Evolutionary conservation across 441 rosid genomes (phyloP).

Genomic region (Pelargonium australe): DNA sequence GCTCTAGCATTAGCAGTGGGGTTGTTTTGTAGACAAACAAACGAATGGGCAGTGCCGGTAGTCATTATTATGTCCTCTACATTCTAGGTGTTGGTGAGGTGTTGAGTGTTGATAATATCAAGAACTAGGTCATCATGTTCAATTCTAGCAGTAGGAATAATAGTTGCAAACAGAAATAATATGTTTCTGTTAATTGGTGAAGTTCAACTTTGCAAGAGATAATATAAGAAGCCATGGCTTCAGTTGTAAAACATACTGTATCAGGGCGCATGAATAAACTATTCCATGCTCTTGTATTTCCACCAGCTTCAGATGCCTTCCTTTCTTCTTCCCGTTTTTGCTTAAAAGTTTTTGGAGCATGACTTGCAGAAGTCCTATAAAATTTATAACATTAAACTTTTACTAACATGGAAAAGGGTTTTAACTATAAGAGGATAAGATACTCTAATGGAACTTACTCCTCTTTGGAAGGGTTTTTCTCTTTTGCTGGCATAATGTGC

Average conservation of each 20-base stretch:
- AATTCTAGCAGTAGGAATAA: neutral
- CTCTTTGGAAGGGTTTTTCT: constrained; percentile 39
- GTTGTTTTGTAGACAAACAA: neutral
- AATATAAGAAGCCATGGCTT: neutral
- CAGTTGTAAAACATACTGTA: constrained; percentile 44
- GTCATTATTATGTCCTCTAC: neutral
- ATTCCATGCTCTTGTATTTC: constrained; percentile 88
- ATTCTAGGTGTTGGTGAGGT: neutral
- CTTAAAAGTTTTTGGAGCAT: constrained; percentile 60
- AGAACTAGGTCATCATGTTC: neutral
- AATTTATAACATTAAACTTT: constrained; percentile 16
- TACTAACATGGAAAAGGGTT: constrained; percentile 9
- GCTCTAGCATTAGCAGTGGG: neutral
- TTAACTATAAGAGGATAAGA: constrained; percentile 2
- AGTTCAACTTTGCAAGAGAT: neutral
- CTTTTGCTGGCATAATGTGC: constrained; percentile 76
- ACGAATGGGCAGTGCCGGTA: too few species aligned
- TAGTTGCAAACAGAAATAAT: constrained; percentile 3
- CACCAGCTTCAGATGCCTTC: constrained; percentile 85
- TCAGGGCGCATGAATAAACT: constrained; percentile 84
- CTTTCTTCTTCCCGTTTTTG: constrained; percentile 68
- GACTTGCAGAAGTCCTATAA: constrained; percentile 31
- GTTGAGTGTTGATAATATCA: neutral
- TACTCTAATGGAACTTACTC: constrained; percentile 37
- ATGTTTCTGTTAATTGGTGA: neutral